phyloP scores from a whole-genome alignment of 495 filamentous ascomycete species.

The Haplographium delicatum region DNA sequence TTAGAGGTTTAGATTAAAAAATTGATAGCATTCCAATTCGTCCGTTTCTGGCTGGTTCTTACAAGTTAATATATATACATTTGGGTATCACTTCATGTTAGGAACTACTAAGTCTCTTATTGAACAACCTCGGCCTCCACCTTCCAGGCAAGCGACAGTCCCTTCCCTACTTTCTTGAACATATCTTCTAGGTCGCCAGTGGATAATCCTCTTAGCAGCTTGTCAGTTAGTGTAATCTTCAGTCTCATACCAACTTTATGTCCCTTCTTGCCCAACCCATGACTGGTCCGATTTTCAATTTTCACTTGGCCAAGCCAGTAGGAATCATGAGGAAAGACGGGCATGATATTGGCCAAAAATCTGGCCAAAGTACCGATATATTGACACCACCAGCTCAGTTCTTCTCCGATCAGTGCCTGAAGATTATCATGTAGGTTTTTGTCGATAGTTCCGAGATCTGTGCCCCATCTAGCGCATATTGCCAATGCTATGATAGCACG shows the following conservation, averaged over 20 bases:
- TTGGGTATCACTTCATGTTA: too few relatives aligned
- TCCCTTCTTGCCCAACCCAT: constrained; percentile 22
- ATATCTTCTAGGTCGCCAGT: constrained; percentile 7
- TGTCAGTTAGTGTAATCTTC: constrained; percentile 1
- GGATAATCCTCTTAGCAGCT: background rate
- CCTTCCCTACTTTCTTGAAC: constrained; percentile 24
- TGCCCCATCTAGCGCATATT: constrained; percentile 73
- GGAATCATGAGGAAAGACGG: constrained; percentile 10
- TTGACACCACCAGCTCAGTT: constrained; percentile 25
- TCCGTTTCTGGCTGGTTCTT: too few relatives aligned
- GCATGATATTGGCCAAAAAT: constrained; percentile 15
- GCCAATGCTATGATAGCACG: constrained; percentile 68
- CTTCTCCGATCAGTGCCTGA: constrained; percentile 21
- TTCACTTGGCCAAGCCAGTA: background rate
- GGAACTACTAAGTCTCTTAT: too few relatives aligned
- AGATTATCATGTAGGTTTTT: constrained; percentile 34
- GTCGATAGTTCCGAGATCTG: constrained; percentile 50
- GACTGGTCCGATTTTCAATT: constrained; percentile 1
- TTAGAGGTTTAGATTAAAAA: too few relatives aligned
- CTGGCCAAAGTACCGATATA: constrained; percentile 22
- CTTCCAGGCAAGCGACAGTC: constrained; percentile 16
- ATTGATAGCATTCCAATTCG: too few relatives aligned
- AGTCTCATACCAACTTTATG: constrained; percentile 22
- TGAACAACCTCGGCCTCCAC: constrained; percentile 23
- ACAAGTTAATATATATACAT: too few relatives aligned